Percentiles rank a stretch among this genome's conserved stretches.
phyloP scores from a whole-genome alignment of 148 eudicot species.

The Polygonum aviculare region DNA sequence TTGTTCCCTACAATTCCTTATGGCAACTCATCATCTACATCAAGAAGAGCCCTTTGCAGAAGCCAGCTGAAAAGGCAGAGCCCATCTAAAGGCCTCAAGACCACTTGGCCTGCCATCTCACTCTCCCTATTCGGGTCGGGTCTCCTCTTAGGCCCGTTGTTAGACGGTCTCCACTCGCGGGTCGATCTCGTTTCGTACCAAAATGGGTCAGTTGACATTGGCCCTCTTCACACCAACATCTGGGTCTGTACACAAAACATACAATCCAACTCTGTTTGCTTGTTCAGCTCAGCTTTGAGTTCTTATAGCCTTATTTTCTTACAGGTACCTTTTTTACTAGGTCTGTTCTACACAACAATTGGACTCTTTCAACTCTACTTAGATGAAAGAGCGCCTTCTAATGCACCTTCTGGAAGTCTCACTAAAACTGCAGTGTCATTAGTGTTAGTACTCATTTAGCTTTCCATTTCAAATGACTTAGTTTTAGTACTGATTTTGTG shows the following conservation, averaged over 20 bases:
- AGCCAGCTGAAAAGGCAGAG: conserved; percentile 23
- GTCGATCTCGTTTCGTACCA: conserved; percentile 62
- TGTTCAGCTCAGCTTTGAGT: no score
- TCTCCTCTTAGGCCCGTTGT: conserved; percentile 57
- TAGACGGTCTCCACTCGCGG: conserved; percentile 74
- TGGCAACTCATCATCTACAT: neutral
- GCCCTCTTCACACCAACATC: conserved; percentile 75
- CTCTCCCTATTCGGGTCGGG: conserved; percentile 57
- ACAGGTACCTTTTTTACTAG: conserved; percentile 76
- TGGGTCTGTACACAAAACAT: conserved; percentile 30
- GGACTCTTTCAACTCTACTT: conserved; percentile 61
- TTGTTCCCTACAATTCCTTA: neutral
- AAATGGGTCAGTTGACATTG: conserved; percentile 64
- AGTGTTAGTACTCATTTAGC: conserved; percentile 29
- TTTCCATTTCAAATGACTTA: neutral
- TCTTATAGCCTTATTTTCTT: no score
- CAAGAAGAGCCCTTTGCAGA: conserved; percentile 12
- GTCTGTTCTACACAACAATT: conserved; percentile 55
- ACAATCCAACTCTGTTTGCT: no score
- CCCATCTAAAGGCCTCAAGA: conserved; percentile 7
- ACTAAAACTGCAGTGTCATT: conserved; percentile 43
- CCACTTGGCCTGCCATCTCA: conserved; percentile 32
- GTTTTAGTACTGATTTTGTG: neutral
- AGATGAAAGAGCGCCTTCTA: conserved; percentile 39
- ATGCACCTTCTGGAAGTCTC: conserved; percentile 20